Evolutionary conservation across 2,329 filamentous ascomycete species (phyloP), one percentile per base, ranked within the genome.

Genomic region (Pyrenochaeta sp.): DNA sequence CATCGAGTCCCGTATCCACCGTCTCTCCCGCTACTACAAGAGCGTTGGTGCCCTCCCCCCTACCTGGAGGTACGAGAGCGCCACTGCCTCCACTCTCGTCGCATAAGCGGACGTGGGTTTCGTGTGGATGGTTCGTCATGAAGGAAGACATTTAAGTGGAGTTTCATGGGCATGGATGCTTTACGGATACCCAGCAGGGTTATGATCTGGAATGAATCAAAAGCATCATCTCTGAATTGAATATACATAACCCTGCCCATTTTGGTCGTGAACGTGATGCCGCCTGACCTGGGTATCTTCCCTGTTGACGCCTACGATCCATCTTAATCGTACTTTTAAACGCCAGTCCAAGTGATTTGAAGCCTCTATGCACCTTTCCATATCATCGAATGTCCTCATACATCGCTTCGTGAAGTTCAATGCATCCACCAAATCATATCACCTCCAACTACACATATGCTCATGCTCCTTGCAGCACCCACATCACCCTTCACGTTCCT

Each of bases 1-100:
- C 77, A 96, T 99, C 85, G 95, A 99, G 89, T 98, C 95, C 81
- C 92, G 96, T 85, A 98, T 99, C 85, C 95, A 99, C 91, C 94
- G 95, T 86, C 91, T 99, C 74, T 95, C 93, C 80, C 91, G 95
- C 76, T 98, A 98, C 91, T 99, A 98, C 92, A 98, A 97, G 91
- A 94, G 93, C 81, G 94, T 90, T 77, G 86, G 88, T 84, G 87
- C 85, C 72, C 85, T 90, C 60, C 87, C 94, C 78, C 94, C 94
- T 74, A 98, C 92, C 85, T 98, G 94, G 94, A 93, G 92, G 86
- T 98, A 98, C 88, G 94, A 98, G 91, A 92, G 88, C 82, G 92
- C 94, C 81, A 98, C 94, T 75, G 94, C 94, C 84, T 77, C 74
- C 61, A 77, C 74, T 53, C 58, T 77, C 58, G 74, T 74, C 74